These are phyloP conservation scores for Perkinsus olseni DNA, from an alignment of 169 alveolate genomes.

Conservation along the genomic window DNA sequence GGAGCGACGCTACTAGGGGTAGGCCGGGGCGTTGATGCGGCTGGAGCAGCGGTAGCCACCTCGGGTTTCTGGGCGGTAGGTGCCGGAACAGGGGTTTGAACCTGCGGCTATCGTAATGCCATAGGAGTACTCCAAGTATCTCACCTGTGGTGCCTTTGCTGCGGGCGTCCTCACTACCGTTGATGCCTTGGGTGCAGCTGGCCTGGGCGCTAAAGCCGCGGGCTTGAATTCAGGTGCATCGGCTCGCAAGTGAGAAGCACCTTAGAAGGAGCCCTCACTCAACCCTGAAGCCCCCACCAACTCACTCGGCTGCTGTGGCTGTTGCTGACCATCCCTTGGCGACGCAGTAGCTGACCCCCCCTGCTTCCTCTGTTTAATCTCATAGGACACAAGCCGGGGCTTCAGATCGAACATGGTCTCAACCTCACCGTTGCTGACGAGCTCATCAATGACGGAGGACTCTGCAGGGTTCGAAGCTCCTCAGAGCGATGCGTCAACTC, in stretches of 20 bases:
- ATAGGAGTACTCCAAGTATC: background rate
- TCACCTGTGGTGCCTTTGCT: background rate
- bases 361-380: background rate
- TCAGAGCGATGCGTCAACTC: background rate
- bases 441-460: background rate
- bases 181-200: background rate
- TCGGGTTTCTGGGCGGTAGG: background rate
- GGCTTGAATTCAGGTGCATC: background rate
- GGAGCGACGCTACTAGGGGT: background rate
- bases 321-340: background rate
- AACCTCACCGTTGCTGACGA: background rate
- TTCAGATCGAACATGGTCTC: background rate
- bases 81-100: background rate
- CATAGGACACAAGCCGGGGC: background rate
- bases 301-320: too few relatives aligned
- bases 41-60: background rate
- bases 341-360: background rate
- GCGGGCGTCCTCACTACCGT: background rate
- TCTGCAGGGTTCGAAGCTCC: background rate
- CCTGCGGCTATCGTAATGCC: background rate
- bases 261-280: too few relatives aligned
- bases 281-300: too few relatives aligned
- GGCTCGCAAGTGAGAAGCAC: background rate
- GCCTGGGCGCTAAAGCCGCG: background rate
- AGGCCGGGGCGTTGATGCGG: background rate